These are phyloP conservation scores for Fraxinus angustifolia DNA, from an alignment of 305 asterid species.

Conservation along the genomic window DNA sequence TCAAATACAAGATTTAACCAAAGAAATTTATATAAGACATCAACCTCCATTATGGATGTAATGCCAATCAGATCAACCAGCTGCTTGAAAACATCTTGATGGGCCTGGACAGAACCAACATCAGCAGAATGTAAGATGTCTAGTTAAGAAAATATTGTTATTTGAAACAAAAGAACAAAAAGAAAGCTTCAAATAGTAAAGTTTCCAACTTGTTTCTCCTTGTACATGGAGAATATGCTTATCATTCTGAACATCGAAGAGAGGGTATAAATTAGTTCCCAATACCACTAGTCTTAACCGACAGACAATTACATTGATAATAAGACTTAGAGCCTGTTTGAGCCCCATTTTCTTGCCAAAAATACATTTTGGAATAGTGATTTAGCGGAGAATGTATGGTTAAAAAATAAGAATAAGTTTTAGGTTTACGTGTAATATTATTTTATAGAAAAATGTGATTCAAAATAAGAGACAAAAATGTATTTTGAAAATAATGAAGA, in stretches of 20 bases:
- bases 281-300: not conserved
- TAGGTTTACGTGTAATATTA: not conserved
- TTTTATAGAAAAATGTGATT: not conserved
- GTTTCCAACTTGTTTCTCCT: not conserved
- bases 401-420: not conserved
- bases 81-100: slow-evolving; percentile 70
- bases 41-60: slow-evolving; percentile 98
- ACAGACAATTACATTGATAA: not conserved
- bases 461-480: not conserved
- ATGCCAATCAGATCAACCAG: slow-evolving; percentile 97
- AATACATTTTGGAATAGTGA: not conserved
- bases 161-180: not conserved
- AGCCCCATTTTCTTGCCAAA: not conserved
- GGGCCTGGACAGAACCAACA: slow-evolving; percentile 44
- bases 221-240: not conserved
- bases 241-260: not conserved
- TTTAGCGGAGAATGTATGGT: not conserved
- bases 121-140: slow-evolving; percentile 9
- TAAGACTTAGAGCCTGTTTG: not conserved
- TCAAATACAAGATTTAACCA: not conserved
- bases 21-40: slow-evolving; percentile 19
- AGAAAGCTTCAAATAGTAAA: slow-evolving; percentile 16
- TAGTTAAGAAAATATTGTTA: not conserved
- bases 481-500: not conserved
- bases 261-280: slow-evolving; percentile 9